Base-by-base conservation (phyloP, 306 rosid genomes). In the Datisca glomerata region DNA sequence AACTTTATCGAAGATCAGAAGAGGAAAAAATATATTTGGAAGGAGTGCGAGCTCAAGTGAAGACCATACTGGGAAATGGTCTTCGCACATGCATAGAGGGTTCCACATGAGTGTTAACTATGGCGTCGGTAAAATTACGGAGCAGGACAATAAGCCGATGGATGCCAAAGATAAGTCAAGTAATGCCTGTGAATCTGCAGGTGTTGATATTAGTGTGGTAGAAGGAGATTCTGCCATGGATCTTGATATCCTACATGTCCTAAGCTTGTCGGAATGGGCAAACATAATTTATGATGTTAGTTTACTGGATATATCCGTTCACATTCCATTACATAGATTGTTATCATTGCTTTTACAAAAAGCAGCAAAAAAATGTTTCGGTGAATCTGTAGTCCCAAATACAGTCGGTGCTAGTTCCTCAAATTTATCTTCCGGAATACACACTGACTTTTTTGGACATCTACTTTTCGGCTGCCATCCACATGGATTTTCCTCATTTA, bases 261-360 rank as follows among this genome's bases (percentile, higher is more conserved):
- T 91, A 45, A 78, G 85, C 64, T 66, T 41, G 47, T 53, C 94
- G 38, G 85, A 76, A 64, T 91, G 98, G 98, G 94, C 94, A 16
- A 73, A 73, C 17, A 85, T 84, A 72, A 60, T 49, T 20, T 80
- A 78, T 61, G 86, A 91, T 71, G 94, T 78, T 66, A 91, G 94
- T 60, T 78, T 60, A 1, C 94, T 80, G 67, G 92, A 80, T 48
- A 62, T 91, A 55, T 91, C 96, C 33, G 57, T 80, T 54, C 98
- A 91, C 72, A 64, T 73, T 55, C 96, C 94, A 1, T 72, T 91
- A 45, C 98, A 91, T 60, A 77, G 96, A 22, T 65, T 91, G 34
- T 80, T 91, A 49, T 81, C 98, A 43, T 60, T 85, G 86, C 69
- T 91, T 49, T 64, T 91, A 46, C 94, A 75, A 51, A 84, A 60